phyloP scores from a whole-genome alignment of 2,329 filamentous ascomycete species.

The Gaeumannomyces sp. region DNA sequence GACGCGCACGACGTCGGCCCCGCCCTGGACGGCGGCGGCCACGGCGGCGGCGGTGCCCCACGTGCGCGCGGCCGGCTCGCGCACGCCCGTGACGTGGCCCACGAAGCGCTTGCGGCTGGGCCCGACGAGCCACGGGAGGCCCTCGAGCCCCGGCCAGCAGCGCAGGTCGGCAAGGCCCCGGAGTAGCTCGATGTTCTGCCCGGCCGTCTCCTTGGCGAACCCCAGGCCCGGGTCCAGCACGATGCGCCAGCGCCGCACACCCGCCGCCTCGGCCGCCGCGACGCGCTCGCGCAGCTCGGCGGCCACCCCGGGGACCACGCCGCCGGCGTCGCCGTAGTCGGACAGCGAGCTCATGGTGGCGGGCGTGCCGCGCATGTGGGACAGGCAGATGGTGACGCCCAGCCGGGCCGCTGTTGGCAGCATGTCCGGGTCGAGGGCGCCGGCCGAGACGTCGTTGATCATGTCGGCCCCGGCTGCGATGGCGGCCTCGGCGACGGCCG shows the following conservation, averaged over 20 bases:
- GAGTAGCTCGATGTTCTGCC: conserved; percentile 78
- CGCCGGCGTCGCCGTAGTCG: conserved; percentile 53
- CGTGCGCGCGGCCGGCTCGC: conserved; percentile 60
- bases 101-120: conserved; percentile 87
- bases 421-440: conserved; percentile 73
- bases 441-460: conserved; percentile 90
- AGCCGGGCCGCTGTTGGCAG: conserved; percentile 70
- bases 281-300: conserved; percentile 66
- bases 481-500: conserved; percentile 71
- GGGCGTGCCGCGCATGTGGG: conserved; percentile 91
- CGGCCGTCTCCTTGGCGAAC: conserved; percentile 73
- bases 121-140: conserved; percentile 83
- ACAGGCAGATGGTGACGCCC: conserved; percentile 73
- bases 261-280: conserved; percentile 67
- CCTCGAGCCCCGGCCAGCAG: conserved; percentile 56
- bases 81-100: conserved; percentile 71
- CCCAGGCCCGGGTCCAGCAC: conserved; percentile 90
- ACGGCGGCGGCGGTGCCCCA: conserved; percentile 90
- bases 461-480: conserved; percentile 78
- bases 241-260: conserved; percentile 87
- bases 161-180: conserved; percentile 59
- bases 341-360: conserved; percentile 69
- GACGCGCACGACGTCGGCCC: conserved; percentile 86
- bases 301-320: conserved; percentile 59
- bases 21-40: conserved; percentile 75